Evolutionary conservation across 441 rosid species (phyloP).

Genomic region (Aquilaria agallochum): DNA sequence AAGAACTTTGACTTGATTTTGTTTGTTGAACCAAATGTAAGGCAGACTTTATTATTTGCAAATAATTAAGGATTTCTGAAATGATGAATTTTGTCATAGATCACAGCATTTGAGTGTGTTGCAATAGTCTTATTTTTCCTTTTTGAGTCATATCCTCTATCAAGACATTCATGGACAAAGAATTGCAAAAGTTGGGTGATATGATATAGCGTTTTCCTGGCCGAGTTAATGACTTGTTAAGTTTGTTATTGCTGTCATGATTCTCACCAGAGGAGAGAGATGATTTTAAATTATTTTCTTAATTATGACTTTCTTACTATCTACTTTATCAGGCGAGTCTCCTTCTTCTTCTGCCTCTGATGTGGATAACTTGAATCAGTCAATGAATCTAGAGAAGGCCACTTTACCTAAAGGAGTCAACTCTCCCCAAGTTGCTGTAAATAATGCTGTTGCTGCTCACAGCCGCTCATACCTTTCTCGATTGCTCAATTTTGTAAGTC

Average conservation of each 20-base stretch:
- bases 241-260: constrained; percentile 13
- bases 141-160: no score
- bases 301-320: constrained; percentile 15
- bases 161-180: no score
- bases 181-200: no score
- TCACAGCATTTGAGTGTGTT: no score
- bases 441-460: constrained; percentile 53
- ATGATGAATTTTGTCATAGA: no score
- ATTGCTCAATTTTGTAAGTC: constrained; percentile 84
- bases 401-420: constrained; percentile 55
- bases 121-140: no score
- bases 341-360: constrained; percentile 99
- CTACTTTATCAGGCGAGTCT: constrained; percentile 72
- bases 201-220: no score
- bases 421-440: constrained; percentile 79
- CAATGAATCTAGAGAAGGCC: constrained; percentile 61
- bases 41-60: no score
- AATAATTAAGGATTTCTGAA: no score
- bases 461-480: constrained; percentile 58
- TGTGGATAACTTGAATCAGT: constrained; percentile 87
- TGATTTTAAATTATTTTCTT: constrained; percentile 1
- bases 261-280: constrained; percentile 5
- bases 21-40: no score
- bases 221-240: no score
- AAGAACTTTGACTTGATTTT: no score